Conservation (phyloP, 805 yeast species). For the Teunomyces aglyptinius region DNA sequence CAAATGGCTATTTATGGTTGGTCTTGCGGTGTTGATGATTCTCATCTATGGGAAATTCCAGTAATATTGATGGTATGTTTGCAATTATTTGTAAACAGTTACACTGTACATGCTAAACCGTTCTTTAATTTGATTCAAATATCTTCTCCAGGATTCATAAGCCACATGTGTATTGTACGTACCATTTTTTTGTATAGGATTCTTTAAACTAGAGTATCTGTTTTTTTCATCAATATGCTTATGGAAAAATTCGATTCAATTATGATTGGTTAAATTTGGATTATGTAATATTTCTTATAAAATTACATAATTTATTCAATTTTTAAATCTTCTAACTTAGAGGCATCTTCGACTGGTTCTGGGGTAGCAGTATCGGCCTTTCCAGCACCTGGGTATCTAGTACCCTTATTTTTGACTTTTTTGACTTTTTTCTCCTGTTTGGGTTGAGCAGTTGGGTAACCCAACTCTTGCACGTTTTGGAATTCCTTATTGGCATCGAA, state of each 20-base stretch:
- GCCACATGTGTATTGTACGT: not conserved
- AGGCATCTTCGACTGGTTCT: constrained; percentile 8
- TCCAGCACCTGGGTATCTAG: constrained; percentile 76
- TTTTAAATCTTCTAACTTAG: constrained; percentile 9
- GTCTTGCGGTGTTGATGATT: no score
- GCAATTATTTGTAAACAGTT: no score
- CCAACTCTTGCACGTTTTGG: constrained; percentile 69
- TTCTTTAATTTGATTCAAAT: no score
- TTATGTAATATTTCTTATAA: not conserved
- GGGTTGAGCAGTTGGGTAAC: constrained; percentile 75
- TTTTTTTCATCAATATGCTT: constrained; percentile 4
- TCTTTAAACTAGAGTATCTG: not conserved
- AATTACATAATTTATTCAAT: constrained; percentile 8
- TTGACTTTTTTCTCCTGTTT: constrained; percentile 65
- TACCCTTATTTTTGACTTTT: constrained; percentile 83
- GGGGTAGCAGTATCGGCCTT: constrained; percentile 18
- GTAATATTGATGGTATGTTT: no score
- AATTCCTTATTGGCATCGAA: constrained; percentile 63
- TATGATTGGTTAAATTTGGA: constrained; percentile 1
- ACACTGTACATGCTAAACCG: no score
- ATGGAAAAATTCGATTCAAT: constrained; percentile 2
- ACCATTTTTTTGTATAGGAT: constrained; percentile 3
- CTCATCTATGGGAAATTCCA: no score
- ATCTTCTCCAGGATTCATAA: no score
- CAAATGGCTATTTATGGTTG: no score